These are phyloP conservation scores for Vickermania ingenoplastis DNA, from an alignment of 208 protist species.

Conservation along the genomic window DNA sequence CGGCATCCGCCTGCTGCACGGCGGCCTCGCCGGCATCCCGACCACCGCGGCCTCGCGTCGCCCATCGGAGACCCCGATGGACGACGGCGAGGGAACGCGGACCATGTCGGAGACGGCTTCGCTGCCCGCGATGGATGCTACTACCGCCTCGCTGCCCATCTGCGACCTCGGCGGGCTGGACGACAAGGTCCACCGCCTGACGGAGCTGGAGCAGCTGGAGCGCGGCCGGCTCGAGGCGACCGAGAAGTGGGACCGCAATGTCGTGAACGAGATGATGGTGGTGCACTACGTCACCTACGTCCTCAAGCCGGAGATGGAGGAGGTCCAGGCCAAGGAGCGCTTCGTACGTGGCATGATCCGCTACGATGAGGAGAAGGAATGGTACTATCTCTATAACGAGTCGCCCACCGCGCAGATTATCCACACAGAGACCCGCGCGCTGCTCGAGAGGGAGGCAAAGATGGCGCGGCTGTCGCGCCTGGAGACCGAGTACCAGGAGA, in stretches of 20 bases:
- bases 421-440: slow-evolving; percentile 15
- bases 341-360: slow-evolving; percentile 18
- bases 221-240: slow-evolving; percentile 30
- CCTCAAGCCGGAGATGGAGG: slow-evolving; percentile 54
- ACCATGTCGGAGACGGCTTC: not conserved
- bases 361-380: slow-evolving; percentile 45
- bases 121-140: not conserved
- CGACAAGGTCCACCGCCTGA: slow-evolving; percentile 15
- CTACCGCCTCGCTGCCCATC: not conserved
- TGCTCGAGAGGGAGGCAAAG: slow-evolving; percentile 39
- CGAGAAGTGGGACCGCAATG: slow-evolving; percentile 55
- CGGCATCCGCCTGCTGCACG: slow-evolving; percentile 12
- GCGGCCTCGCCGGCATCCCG: not conserved
- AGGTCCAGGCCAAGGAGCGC: slow-evolving; percentile 35
- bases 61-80: not conserved
- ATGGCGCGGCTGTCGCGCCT: not conserved
- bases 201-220: slow-evolving; percentile 30
- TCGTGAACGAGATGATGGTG: slow-evolving; percentile 65
- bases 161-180: not conserved
- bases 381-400: slow-evolving; percentile 37
- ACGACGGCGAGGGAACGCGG: not conserved
- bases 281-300: slow-evolving; percentile 70
- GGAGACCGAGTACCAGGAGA: slow-evolving; percentile 8
- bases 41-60: not conserved
- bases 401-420: slow-evolving; percentile 25